A percentile compares a stretch with the other conserved stretches of the same genome.
phyloP scores from a whole-genome alignment of 805 yeast genomes.

The Starmera pachycereana region DNA sequence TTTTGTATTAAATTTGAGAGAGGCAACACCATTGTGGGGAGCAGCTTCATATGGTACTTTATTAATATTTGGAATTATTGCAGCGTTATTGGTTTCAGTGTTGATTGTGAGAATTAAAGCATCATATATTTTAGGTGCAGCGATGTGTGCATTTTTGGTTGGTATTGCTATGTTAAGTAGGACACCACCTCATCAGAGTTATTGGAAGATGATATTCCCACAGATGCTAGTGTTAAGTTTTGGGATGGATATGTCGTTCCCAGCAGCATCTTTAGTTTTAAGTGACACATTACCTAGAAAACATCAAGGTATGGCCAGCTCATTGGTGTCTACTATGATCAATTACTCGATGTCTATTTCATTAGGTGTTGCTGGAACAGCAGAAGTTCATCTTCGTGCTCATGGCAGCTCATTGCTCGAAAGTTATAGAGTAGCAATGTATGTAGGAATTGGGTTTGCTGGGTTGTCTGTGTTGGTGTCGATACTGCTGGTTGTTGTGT shows the following conservation, averaged over 20 bases:
- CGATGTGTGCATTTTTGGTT: slow-evolving; percentile 44
- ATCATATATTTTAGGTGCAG: slow-evolving; percentile 35
- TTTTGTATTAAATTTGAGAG: slow-evolving; percentile 38
- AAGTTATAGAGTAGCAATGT: slow-evolving; percentile 48
- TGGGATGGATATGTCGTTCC: slow-evolving; percentile 76
- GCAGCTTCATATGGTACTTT: slow-evolving; percentile 36
- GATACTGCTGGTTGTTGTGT: background rate
- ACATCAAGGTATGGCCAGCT: slow-evolving; percentile 74
- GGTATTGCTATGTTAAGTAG: slow-evolving; percentile 44
- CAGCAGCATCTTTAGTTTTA: slow-evolving; percentile 57
- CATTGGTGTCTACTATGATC: slow-evolving; percentile 57
- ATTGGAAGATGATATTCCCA: slow-evolving; percentile 48
- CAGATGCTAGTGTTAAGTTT: slow-evolving; percentile 45
- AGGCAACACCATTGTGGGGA: slow-evolving; percentile 35
- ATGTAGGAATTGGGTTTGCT: slow-evolving; percentile 53
- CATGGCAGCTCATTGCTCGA: slow-evolving; percentile 19
- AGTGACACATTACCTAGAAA: slow-evolving; percentile 48
- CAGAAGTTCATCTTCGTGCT: slow-evolving; percentile 34
- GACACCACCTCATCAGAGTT: slow-evolving; percentile 49
- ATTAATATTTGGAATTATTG: slow-evolving; percentile 42
- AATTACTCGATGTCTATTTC: slow-evolving; percentile 67
- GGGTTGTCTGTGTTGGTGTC: slow-evolving; percentile 32
- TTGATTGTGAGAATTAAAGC: slow-evolving; percentile 38
- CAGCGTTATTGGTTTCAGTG: slow-evolving; percentile 42
- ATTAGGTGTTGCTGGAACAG: slow-evolving; percentile 62